Evolutionary conservation across 768 basidiomycete genomes (phyloP).

Genomic region (Kwoniella europaea): DNA sequence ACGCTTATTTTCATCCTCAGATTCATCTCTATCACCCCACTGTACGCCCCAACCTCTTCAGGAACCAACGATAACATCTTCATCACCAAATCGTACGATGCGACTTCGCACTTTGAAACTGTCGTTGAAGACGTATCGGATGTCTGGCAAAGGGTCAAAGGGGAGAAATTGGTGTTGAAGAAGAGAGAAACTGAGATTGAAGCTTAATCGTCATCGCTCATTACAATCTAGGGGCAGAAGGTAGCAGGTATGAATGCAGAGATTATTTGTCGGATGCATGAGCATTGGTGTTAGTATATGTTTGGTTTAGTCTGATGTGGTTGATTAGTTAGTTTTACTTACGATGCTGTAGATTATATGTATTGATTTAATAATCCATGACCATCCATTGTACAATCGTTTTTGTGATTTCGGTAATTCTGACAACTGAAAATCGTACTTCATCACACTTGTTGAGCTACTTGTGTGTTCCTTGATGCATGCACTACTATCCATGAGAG

Average conservation of each 20-base stretch:
- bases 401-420: too few relatives aligned
- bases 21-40: slow-evolving; percentile 83
- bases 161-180: slow-evolving; percentile 55
- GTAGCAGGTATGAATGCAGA: background rate
- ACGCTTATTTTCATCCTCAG: slow-evolving; percentile 60
- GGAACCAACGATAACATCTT: slow-evolving; percentile 89
- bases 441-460: background rate
- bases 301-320: background rate
- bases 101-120: slow-evolving; percentile 98
- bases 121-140: slow-evolving; percentile 96
- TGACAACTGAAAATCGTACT: too few relatives aligned
- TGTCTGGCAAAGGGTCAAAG: slow-evolving; percentile 84
- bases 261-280: background rate
- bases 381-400: background rate
- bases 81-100: slow-evolving; percentile 97
- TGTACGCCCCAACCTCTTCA: slow-evolving; percentile 84
- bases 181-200: slow-evolving; percentile 56
- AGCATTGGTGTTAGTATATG: background rate
- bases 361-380: background rate
- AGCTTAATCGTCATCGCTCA: slow-evolving; percentile 20
- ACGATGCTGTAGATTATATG: slow-evolving; percentile 13
- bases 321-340: background rate
- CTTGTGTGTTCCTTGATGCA: too few relatives aligned
- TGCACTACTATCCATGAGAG: background rate
- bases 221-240: background rate